Base-by-base conservation (phyloP, 176 grass and related monocot genomes). In the Phoenix roebelenii region DNA sequence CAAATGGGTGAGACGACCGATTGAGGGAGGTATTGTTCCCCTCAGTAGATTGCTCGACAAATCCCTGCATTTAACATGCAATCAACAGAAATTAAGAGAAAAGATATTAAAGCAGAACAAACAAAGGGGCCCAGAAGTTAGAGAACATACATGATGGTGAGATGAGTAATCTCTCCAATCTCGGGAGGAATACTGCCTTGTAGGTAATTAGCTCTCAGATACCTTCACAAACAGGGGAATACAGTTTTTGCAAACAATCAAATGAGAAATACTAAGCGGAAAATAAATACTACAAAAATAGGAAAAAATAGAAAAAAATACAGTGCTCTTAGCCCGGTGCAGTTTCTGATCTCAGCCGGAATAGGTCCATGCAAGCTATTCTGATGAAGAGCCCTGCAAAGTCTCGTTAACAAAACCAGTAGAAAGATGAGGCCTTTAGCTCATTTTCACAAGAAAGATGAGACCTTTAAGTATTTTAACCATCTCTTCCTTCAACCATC, bases 321-420 rank as follows among this genome's bases (percentile, higher is more conserved):
- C 93, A 98, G 68, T 52, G 93, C 84, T 61, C 70, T 91, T 39
- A 98, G 70, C 18, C 85, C 76, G 7, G 81, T 92, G 65, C 93
- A 98, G 66, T 85, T 92, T 74, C 85, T 92, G 70, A 92, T 92
- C 76, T 98, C 84, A 4, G 70, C 16, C 17, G 93, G 93, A 78
- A 98, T 85, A 9, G 82, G 49, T 4, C 93, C 93, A 15, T 92
- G 93, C 73, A 92, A 80, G 82, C 93, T 98, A 69, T 92, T 98
- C 85, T 89, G 88, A 63, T 98, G 87, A 51, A 98, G 75, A 72
- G 93, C 87, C 70, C 93, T 98, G 73, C 56, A 75, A 51, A 60
- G 10, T 9, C 32, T 6, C 35, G 10, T 44, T 12, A 44, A 32
- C 51, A 54, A 18, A 75, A 66, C 9, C 17, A 3, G n/a, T 16